These are phyloP conservation scores for Sarocladiaceae sp. DNA, from an alignment of 2,329 filamentous ascomycete genomes.

Conservation along the genomic window DNA sequence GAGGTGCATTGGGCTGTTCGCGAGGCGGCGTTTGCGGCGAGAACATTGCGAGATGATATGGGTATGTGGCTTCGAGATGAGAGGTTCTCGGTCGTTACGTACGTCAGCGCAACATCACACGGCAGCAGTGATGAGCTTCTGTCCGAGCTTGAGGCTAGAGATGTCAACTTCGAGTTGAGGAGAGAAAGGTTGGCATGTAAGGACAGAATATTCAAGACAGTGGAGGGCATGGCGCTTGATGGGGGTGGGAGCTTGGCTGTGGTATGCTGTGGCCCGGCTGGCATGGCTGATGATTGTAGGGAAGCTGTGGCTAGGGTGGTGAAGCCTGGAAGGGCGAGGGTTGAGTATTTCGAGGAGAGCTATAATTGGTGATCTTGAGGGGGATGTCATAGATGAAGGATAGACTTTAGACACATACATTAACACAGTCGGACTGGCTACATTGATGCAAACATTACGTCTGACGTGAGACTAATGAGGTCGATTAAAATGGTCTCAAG, in stretches of 20 bases:
- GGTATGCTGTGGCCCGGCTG: constrained; percentile 39
- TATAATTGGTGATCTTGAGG: constrained; percentile 34
- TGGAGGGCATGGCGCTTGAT: constrained; percentile 11
- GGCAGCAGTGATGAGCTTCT: background rate
- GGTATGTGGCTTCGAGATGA: constrained; percentile 20
- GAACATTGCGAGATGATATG: constrained; percentile 30
- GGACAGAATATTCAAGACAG: constrained; percentile 25
- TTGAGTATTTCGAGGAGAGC: constrained; percentile 40
- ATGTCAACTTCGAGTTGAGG: constrained; percentile 13
- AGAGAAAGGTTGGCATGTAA: constrained; percentile 29
- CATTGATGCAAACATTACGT: too few species aligned
- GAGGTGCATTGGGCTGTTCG: constrained; percentile 40
- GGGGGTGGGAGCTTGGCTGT: constrained; percentile 29
- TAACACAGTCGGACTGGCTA: too few species aligned
- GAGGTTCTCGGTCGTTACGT: constrained; percentile 30
- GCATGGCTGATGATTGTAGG: constrained; percentile 40
- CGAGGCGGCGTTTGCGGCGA: constrained; percentile 31
- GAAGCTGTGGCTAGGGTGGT: constrained; percentile 19
- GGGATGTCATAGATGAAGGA: background rate
- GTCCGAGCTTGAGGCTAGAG: background rate
- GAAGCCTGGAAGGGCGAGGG: constrained; percentile 4
- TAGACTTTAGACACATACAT: too few species aligned
- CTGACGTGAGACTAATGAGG: too few species aligned
- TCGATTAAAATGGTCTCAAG: too few species aligned
- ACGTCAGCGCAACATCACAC: constrained; percentile 13